Evolutionary conservation across 768 basidiomycete species (phyloP).

Genomic region (Leccinum fibrillosum): DNA sequence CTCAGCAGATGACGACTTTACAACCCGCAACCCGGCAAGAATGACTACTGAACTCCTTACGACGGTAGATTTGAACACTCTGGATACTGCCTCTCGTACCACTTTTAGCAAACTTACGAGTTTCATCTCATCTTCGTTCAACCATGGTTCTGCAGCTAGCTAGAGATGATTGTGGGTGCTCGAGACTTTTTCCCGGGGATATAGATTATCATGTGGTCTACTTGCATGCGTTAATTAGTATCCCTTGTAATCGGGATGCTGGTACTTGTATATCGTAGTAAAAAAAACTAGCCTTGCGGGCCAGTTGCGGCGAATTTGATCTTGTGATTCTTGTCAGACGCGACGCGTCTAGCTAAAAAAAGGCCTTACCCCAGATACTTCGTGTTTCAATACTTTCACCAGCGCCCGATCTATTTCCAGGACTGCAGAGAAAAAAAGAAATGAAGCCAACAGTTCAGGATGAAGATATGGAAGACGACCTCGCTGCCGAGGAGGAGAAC

Average conservation of each 20-base stretch:
- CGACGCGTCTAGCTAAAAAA: constrained; percentile 24
- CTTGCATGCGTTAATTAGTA: neutral
- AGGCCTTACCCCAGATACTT: neutral
- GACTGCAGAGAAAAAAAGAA: constrained; percentile 24
- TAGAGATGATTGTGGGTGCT: neutral
- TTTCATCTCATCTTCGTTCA: neutral
- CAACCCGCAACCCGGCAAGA: neutral
- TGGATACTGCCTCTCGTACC: neutral
- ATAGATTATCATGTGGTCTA: neutral
- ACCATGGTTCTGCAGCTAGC: neutral
- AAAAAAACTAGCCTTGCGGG: constrained; percentile 15
- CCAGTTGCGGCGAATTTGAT: neutral
- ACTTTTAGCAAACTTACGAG: neutral
- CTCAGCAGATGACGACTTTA: neutral
- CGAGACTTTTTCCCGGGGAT: neutral
- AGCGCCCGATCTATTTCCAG: neutral
- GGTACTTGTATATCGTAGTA: neutral
- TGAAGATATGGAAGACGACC: constrained; percentile 77
- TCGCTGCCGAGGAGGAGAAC: constrained; percentile 82
- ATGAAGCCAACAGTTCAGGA: constrained; percentile 48
- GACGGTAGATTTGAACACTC: constrained; percentile 9
- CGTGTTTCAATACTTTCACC: neutral
- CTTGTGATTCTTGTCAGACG: constrained; percentile 16
- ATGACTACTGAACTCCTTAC: neutral
- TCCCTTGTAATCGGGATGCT: neutral